phyloP scores from a whole-genome alignment of 495 filamentous ascomycete species.

The Glonium stellatum region DNA sequence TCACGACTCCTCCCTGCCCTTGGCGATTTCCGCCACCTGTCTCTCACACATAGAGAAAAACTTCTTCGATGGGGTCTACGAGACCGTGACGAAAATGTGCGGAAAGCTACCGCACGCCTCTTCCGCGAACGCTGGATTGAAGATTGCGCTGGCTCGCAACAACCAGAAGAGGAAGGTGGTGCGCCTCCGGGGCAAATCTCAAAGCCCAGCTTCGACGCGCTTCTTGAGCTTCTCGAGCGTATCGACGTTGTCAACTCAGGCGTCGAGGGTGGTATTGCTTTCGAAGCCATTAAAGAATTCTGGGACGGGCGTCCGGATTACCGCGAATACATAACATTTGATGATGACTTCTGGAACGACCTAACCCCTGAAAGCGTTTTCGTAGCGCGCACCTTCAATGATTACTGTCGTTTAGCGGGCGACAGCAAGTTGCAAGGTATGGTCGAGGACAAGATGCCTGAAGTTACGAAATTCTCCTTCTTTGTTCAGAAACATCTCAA shows the following conservation, averaged over 20 bases:
- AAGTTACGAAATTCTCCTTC: conserved; percentile 81
- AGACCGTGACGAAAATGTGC: conserved; percentile 89
- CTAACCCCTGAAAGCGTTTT: conserved; percentile 82
- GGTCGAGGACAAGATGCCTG: conserved; percentile 87
- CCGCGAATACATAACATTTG: conserved; percentile 69
- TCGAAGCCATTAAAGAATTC: conserved; percentile 90
- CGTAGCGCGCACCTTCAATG: conserved; percentile 83
- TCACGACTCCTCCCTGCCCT: conserved; percentile 79
- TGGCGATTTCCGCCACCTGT: conserved; percentile 92
- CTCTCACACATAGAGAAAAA: conserved; percentile 92
- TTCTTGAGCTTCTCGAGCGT: conserved; percentile 86
- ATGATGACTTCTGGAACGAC: conserved; percentile 80
- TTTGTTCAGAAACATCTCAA: conserved; percentile 74
- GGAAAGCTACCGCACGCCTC: conserved; percentile 80
- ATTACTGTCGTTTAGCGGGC: conserved; percentile 70
- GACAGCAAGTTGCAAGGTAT: conserved; percentile 59
- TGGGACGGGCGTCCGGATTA: conserved; percentile 94
- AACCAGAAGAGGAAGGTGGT: conserved; percentile 42
- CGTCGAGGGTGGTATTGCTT: conserved; percentile 77
- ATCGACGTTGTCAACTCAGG: conserved; percentile 90
- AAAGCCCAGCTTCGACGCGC: conserved; percentile 60
- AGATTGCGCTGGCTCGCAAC: conserved; percentile 67
- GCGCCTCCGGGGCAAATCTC: conserved; percentile 37
- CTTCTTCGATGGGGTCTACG: conserved; percentile 90
- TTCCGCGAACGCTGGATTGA: conserved; percentile 96